Base-by-base conservation (phyloP, 116 monocot genomes). In the Zostera marina region DNA sequence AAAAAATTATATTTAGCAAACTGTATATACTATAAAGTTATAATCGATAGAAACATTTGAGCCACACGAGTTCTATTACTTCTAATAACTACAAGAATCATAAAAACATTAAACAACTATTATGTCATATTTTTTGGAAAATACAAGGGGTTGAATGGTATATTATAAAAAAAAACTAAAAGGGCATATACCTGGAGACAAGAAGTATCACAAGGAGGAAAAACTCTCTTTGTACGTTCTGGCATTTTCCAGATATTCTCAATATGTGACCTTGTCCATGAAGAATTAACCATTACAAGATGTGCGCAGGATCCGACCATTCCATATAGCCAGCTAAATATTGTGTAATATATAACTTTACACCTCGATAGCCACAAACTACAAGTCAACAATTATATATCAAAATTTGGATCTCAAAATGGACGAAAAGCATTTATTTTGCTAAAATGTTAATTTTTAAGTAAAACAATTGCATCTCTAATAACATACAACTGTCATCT, bases 141-240 rank as follows among this genome's bases (percentile, higher is more conserved):
- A 32, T 32, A 32, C 32, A 32, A 32, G 32, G 32, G 32, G 32
- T 32, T 32, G 32, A 32, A 32, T 32, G 32, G 5, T 32, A 32
- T 32, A 32, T 2, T 3, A 32, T 32, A 2, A 16, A 41, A 17
- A 41, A 42, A 42, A 7, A 56, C 16, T 3, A 32, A 32, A 58
- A 58, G 58, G 17, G 41, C 32, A 41, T 47, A 57, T 72, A 78
- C 94, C 88, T 88, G 89, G 58, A 96, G 88, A 42, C 82, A 70
- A 59, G 80, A 88, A 74, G 96, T 85, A 70, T 88, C 96, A 85
- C 96, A 96, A 26, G 96, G 96, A 73, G 96, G 96, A 54, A 85
- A 96, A n/a, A 96, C 89, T 66, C 71, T 73, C 66, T 57, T 75
- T 68, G 62, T 85, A 55, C 78, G 85, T 53, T 70, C 53, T 53